Base-by-base conservation (phyloP, 2,329 filamentous ascomycete species). In the Penicillium sp. region DNA sequence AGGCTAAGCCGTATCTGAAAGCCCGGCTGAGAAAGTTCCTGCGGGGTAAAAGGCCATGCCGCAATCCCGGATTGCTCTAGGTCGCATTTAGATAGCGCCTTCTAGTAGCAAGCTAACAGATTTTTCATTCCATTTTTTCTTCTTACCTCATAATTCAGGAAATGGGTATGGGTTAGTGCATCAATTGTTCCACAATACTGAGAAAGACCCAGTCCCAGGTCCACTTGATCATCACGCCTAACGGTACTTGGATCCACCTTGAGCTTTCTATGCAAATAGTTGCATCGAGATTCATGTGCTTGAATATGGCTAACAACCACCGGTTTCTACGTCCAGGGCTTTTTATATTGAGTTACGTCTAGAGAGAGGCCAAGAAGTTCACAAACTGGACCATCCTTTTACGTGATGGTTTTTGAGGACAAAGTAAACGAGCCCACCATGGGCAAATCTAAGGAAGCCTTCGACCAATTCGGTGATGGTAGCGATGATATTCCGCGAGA, bases 401-500 rank as follows among this genome's bases (percentile, higher is more conserved):
- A 35, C 31, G 31, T 35, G 31, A 35, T 35, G 31, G 31, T n/a
- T 35, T 16, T 35, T 35, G n/a, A 16, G 18, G n/a, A 8, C n/a
- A 35, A 35, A 16, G 1, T 18, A 9, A 35, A 35, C 6, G 14
- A n/a, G 6, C n/a, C n/a, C 31, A 35, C 7, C 8, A 9, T 4
- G 31, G 14, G 14, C n/a, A 7, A 35, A n/a, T 3, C 31, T 35
- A 35, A 18, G n/a, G 31, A 35, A 16, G 31, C n/a, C 8, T 14
- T n/a, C 14, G 31, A 18, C 16, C 14, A 31, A 5, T 8, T 16
- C 13, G 10, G 18, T 18, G 31, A 27, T 11, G 14, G 50, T 31
- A 39, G 45, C 24, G 8, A 50, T 27, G 44, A 50, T 35, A 24
- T 54, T 14, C 35, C 36, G 13, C 36, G 47, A 5, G 47, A 54